Conservation (phyloP, 1,284 basidiomycete species). For the Ceratobasidium papillatum region DNA sequence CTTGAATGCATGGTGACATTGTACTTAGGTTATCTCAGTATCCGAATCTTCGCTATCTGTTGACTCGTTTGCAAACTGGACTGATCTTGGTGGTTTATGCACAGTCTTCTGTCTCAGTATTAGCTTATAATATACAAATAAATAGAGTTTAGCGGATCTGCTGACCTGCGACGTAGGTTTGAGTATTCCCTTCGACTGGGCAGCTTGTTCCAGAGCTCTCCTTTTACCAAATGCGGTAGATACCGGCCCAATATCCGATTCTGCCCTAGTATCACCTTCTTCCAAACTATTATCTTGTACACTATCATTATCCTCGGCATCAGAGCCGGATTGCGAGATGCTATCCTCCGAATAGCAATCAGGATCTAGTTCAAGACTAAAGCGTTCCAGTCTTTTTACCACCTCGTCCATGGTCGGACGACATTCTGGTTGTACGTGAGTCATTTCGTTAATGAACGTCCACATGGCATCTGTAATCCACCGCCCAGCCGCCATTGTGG, state of each 20-base stretch:
- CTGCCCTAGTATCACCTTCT: background rate
- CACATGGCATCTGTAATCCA: constrained; percentile 25
- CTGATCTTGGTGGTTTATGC: background rate
- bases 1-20: too few relatives aligned
- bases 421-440: constrained; percentile 15
- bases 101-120: background rate
- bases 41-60: background rate
- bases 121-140: background rate
- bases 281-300: background rate
- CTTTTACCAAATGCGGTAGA: background rate
- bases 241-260: too few relatives aligned
- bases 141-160: background rate
- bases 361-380: constrained; percentile 6
- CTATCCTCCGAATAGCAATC: background rate
- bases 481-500: background rate
- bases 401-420: constrained; percentile 20
- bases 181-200: background rate
- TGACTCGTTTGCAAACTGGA: constrained; percentile 2
- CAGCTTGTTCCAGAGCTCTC: background rate
- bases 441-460: constrained; percentile 28
- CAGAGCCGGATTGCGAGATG: background rate
- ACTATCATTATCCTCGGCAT: background rate
- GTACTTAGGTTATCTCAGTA: background rate
- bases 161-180: background rate
- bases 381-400: constrained; percentile 10